Base-by-base conservation (phyloP, 768 basidiomycete species). In the Leccinum truebloodii region DNA sequence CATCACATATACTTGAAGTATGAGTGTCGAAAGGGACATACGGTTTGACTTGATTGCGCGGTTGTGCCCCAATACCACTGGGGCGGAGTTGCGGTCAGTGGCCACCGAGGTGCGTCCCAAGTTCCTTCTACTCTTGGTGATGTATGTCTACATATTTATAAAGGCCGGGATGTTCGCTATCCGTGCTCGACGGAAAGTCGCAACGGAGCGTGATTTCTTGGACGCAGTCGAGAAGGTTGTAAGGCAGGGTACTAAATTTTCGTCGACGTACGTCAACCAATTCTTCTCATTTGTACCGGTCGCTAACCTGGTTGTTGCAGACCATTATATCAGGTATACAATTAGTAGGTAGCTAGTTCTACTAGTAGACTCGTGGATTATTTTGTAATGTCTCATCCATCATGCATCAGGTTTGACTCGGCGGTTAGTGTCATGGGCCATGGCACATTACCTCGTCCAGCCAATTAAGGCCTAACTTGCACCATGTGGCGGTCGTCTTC, bases 91-190 rank as follows among this genome's bases (percentile, higher is more conserved):
- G 60, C 88, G 95, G 52, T 94, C 93, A 26, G 97, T 99, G 8
- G 95, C 95, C 16, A 99, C 96, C 9, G 96, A 99, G 83, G 92
- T 90, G 69, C 41, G 80, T 57, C 34, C 46, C 18, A 56, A 28
- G 13, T 53, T 60, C 26, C 41, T 50, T 20, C 48, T 52, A 50
- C 10, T 22, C 61, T 85, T 86, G 92, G 92, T 54, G 92, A 94
- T 20, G 94, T 95, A 90, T 95, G 92, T 76, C 89, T 90, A 24
- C 5, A 95, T 86, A 92, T 56, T 86, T 89, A 24, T 12, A n/a
- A 63, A 92, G 90, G 97, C 97, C 52, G 97, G 97, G n/a, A 98
- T 99, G 97, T 99, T 96, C 77, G 96, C 97, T 2, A 99, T 99
- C 71, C 90, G 97, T 60, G 92, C 94, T 50, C 83, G 97, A 67